Percentiles rank a stretch among this genome's conserved stretches.
These are phyloP conservation scores for Crithidia expoeki DNA, from an alignment of 208 protist species.

Conservation along the genomic window DNA sequence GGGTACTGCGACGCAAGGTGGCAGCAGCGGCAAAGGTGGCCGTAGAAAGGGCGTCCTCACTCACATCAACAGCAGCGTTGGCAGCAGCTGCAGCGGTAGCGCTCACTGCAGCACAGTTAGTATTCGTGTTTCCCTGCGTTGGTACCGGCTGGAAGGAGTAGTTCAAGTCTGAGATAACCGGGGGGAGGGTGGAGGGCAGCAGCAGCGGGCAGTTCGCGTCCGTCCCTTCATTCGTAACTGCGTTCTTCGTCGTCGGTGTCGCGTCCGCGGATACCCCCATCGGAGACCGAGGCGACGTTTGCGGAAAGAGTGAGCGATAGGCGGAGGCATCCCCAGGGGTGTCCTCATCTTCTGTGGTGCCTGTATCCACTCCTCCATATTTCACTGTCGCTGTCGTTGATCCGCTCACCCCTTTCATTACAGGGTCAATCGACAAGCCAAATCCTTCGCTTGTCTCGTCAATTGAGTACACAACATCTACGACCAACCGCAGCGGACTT, in stretches of 20 bases:
- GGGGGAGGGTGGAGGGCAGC: constrained; percentile 48
- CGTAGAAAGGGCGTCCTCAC: not conserved
- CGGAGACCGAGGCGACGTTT: not conserved
- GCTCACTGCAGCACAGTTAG: not conserved
- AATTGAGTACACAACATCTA: constrained; percentile 70
- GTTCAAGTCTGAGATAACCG: constrained; percentile 73
- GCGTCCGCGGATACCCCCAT: not conserved
- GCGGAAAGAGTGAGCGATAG: constrained; percentile 2
- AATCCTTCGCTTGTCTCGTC: constrained; percentile 68
- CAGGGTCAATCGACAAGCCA: constrained; percentile 28
- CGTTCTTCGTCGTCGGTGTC: not conserved
- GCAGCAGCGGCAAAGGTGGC: constrained; percentile 16
- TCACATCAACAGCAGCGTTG: not conserved
- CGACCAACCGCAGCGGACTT: constrained; percentile 54
- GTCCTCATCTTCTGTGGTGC: not conserved
- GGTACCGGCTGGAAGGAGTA: constrained; percentile 40
- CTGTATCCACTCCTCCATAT: not conserved
- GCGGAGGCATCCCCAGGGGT: not conserved
- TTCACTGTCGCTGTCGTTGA: not conserved
- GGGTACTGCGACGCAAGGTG: constrained; percentile 38
- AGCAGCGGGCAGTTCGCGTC: constrained; percentile 35
- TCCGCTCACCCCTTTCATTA: not conserved
- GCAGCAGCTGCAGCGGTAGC: not conserved
- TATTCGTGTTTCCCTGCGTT: not conserved
- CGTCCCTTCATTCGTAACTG: not conserved